A percentile compares a stretch with the other conserved stretches of the same genome.
Conservation (phyloP, 179 eudicot genomes). For the Spinacia oleracea region DNA sequence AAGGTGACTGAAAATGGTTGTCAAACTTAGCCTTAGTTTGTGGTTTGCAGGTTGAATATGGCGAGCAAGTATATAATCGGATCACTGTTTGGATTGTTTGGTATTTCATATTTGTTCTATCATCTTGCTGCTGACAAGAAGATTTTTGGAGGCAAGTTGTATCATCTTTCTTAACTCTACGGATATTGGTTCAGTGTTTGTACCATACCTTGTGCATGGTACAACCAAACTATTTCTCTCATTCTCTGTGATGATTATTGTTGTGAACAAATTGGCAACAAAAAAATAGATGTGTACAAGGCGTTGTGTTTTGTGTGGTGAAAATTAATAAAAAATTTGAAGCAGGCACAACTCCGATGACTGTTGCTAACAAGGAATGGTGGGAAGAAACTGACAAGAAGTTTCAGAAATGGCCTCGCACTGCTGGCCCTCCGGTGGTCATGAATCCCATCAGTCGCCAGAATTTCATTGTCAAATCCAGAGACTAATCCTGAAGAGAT, state of each 20-base stretch:
- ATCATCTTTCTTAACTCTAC: background rate
- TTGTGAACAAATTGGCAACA: too few species aligned
- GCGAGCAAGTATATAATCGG: conserved; percentile 40
- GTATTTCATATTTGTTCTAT: conserved; percentile 38
- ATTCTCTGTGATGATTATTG: too few species aligned
- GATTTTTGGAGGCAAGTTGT: conserved; percentile 58
- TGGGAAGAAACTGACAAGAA: conserved; percentile 64
- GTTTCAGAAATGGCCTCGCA: conserved; percentile 88
- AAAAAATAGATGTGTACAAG: too few species aligned
- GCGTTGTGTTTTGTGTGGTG: too few species aligned
- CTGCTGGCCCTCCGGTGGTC: conserved; percentile 81
- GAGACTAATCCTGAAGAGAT: conserved; percentile 34
- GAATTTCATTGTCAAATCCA: conserved; percentile 63
- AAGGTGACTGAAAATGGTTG: too few species aligned
- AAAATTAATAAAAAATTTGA: too few species aligned
- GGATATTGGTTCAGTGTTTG: background rate
- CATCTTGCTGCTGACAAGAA: conserved; percentile 50
- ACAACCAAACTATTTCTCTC: too few species aligned
- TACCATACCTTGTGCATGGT: too few species aligned
- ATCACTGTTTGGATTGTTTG: conserved; percentile 45
- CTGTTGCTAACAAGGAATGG: conserved; percentile 69
- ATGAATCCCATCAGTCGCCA: conserved; percentile 88
- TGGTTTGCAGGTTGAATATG: conserved; percentile 42
- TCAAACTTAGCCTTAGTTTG: too few species aligned
- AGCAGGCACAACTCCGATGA: conserved; percentile 66